Evolutionary conservation across 2,329 filamentous ascomycete species (phyloP), one percentile per base, ranked within the genome.

Genomic region (Alternaria atra): DNA sequence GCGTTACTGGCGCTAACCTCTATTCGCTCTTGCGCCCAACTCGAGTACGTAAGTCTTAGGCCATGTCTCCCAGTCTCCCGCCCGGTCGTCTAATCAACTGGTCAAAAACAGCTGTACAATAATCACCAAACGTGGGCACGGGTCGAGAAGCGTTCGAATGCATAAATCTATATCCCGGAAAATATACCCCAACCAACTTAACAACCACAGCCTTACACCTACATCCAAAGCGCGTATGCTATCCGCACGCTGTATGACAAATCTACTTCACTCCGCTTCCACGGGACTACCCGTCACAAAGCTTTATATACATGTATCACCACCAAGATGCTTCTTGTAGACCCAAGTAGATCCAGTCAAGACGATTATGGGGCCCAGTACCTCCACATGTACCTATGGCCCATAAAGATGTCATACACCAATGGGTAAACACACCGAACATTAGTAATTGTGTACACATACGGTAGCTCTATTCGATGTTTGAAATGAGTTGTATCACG

Each of bases 381-480:
- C 30, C 46, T n/a, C 30, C 7, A 48, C n/a, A 48, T 12, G 30
- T 48, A 34, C 46, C 30, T n/a, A 35, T 35, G 6, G 13, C 6
- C n/a, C 27, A 10, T 5, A n/a, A 30, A 8, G 9, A 15, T 15
- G 10, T 17, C n/a, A 6, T 30, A 32, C n/a, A 47, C 10, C 0
- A 12, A 7, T 5, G 46, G 46, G 17, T 35, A 10, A n/a, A 25
- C 30, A 29, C 9, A 10, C 30, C 17, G 6, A 25, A 35, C n/a
- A 34, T n/a, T 6, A 25, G 30, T 17, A 34, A 1, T 34, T 15
- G 29, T 25, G 30, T 7, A 3, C 0, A 12, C 29, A 8, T 5
- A 3, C 0, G 12, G 30, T 48, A 35, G 0, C 0, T 35, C 30
- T 0, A 13, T 12, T n/a, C 13, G 6, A 17, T 35, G 7, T 2